phyloP scores from a whole-genome alignment of 768 basidiomycete species.

The Leccinum fibrillosum region DNA sequence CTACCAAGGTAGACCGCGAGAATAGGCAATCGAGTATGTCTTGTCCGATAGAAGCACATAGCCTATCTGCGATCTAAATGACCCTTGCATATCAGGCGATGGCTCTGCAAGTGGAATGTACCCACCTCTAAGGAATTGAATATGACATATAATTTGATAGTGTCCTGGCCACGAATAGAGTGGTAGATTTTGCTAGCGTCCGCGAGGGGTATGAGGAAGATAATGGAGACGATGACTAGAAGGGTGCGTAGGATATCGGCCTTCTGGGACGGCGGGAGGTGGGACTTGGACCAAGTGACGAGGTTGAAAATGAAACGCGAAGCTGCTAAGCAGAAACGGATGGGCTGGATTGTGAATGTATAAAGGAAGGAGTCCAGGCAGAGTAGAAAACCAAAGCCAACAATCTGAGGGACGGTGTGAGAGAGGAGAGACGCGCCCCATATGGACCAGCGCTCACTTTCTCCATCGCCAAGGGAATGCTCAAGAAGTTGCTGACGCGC shows the following conservation, averaged over 20 bases:
- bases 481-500: constrained; percentile 92
- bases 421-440: background rate
- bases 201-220: constrained; percentile 76
- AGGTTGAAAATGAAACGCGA: constrained; percentile 52
- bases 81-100: background rate
- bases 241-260: constrained; percentile 85
- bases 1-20: constrained; percentile 84
- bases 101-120: constrained; percentile 1
- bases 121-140: constrained; percentile 96
- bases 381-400: constrained; percentile 87
- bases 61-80: constrained; percentile 82
- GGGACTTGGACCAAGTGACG: constrained; percentile 46
- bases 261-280: constrained; percentile 84
- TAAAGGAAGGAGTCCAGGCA: constrained; percentile 98
- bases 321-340: constrained; percentile 71
- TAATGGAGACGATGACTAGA: constrained; percentile 69
- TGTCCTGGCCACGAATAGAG: constrained; percentile 95
- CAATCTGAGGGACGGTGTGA: constrained; percentile 52
- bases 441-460: constrained; percentile 53
- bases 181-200: constrained; percentile 99
- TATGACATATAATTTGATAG: constrained; percentile 97
- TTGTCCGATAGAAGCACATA: constrained; percentile 96
- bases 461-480: constrained; percentile 89
- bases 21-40: constrained; percentile 96
- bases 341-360: constrained; percentile 95